phyloP scores from a whole-genome alignment of 495 filamentous ascomycete genomes.

The Aspergillus diversus region DNA sequence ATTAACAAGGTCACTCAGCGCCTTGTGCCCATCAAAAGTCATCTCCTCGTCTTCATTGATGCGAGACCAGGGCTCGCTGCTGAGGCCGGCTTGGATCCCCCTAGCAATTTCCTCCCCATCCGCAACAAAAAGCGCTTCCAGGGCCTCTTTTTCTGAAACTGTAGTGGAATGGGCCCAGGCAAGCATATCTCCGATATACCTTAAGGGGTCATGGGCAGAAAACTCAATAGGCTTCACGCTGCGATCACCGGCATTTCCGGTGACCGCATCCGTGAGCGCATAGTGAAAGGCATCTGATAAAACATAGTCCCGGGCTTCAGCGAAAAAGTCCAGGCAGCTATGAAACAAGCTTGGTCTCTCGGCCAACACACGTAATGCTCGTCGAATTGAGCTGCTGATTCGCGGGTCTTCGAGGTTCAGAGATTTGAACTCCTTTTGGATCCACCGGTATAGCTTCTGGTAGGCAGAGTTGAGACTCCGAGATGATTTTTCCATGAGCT shows the following conservation, averaged over 20 bases:
- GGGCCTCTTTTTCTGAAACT: constrained; percentile 89
- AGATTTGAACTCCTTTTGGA: constrained; percentile 89
- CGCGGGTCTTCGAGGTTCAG: constrained; percentile 94
- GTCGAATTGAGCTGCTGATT: constrained; percentile 82
- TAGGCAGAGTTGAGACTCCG: constrained; percentile 87
- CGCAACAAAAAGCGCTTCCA: constrained; percentile 87
- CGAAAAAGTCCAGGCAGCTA: constrained; percentile 91
- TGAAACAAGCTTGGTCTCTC: constrained; percentile 91
- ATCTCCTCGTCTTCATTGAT: constrained; percentile 61
- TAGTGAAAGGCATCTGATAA: constrained; percentile 89
- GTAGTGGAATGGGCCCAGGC: constrained; percentile 95
- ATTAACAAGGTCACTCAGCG: constrained; percentile 85
- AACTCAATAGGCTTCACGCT: constrained; percentile 91
- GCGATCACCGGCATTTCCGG: constrained; percentile 44
- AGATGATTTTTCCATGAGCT: constrained; percentile 89
- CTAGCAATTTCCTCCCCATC: constrained; percentile 90
- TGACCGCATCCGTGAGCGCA: constrained; percentile 76
- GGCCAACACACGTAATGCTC: constrained; percentile 83
- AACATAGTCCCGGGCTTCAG: constrained; percentile 84
- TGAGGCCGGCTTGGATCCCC: constrained; percentile 81
- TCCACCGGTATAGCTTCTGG: constrained; percentile 94
- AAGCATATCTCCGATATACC: constrained; percentile 97
- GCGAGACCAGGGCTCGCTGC: constrained; percentile 84
- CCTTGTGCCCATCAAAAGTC: constrained; percentile 79
- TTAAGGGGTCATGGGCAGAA: constrained; percentile 85